A percentile compares a stretch with the other conserved stretches of the same genome.
Conservation (phyloP, 768 basidiomycete genomes). For the Boletus rubroflammeus region DNA sequence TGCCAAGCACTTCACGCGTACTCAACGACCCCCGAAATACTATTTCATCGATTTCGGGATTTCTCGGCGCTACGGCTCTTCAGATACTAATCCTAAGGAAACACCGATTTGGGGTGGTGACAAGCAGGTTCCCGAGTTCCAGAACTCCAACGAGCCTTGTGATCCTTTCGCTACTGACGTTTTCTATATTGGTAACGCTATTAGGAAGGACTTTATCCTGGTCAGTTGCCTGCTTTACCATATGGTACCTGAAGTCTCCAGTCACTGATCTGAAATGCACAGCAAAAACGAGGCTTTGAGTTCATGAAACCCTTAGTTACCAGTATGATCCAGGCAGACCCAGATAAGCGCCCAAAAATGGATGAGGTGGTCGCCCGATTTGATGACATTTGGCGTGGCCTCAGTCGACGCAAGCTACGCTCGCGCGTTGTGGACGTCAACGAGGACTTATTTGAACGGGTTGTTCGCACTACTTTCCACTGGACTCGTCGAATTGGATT, state of each 20-base stretch:
- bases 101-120: conserved; percentile 39
- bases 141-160: conserved; percentile 18
- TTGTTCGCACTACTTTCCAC: conserved; percentile 14
- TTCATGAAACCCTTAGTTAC: conserved; percentile 23
- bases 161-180: conserved; percentile 44
- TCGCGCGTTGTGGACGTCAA: conserved; percentile 23
- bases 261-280: neutral
- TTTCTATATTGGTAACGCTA: conserved; percentile 41
- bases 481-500: conserved; percentile 25
- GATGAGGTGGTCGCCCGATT: conserved; percentile 20
- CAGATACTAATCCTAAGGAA: neutral
- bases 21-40: neutral
- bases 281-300: conserved; percentile 11
- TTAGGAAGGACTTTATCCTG: conserved; percentile 30
- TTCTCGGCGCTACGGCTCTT: neutral
- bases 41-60: neutral
- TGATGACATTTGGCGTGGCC: conserved; percentile 3
- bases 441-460: conserved; percentile 10
- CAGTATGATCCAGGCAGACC: conserved; percentile 22
- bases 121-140: conserved; percentile 39
- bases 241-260: too few relatives aligned
- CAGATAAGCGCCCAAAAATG: conserved; percentile 21
- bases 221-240: conserved; percentile 15
- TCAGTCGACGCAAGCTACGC: conserved; percentile 21
- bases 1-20: neutral